phyloP scores from a whole-genome alignment of 73 alveolate species.

The Paramecium tetraurelia region DNA sequence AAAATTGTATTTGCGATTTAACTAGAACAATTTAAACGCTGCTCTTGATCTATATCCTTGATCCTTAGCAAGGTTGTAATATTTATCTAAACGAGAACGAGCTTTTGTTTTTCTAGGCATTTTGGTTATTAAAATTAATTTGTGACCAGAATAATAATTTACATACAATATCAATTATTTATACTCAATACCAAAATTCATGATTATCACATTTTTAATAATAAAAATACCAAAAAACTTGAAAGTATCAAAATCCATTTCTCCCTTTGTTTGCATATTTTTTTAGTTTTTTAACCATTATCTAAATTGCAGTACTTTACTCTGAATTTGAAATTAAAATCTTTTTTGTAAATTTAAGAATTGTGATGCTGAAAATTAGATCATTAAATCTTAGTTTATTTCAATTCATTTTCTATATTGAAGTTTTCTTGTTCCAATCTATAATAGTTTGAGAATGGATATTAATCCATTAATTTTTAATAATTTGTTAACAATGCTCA shows the following conservation, averaged over 20 bases:
- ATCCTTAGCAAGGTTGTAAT: constrained; percentile 92
- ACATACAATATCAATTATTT: neutral
- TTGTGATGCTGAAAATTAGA: neutral
- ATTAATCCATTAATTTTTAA: neutral
- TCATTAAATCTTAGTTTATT: neutral
- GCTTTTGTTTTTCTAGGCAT: constrained; percentile 86
- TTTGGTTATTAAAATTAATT: constrained; percentile 39
- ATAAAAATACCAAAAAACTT: neutral
- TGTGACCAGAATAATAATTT: constrained; percentile 10
- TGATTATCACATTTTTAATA: neutral
- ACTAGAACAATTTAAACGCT: constrained; percentile 95
- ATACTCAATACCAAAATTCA: neutral
- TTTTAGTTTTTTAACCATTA: neutral
- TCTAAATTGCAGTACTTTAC: neutral
- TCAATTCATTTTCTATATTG: neutral
- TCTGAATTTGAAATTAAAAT: neutral
- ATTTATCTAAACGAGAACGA: constrained; percentile 80
- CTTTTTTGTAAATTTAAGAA: neutral
- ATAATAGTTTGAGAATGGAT: too few species aligned
- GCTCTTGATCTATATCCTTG: constrained; percentile 98
- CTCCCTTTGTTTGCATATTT: neutral
- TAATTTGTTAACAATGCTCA: neutral
- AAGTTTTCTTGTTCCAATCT: neutral
- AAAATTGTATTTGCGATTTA: constrained; percentile 92
- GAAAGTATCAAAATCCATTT: neutral